Base-by-base conservation (phyloP, 768 basidiomycete species). In the Psilocybe tampanensis region DNA sequence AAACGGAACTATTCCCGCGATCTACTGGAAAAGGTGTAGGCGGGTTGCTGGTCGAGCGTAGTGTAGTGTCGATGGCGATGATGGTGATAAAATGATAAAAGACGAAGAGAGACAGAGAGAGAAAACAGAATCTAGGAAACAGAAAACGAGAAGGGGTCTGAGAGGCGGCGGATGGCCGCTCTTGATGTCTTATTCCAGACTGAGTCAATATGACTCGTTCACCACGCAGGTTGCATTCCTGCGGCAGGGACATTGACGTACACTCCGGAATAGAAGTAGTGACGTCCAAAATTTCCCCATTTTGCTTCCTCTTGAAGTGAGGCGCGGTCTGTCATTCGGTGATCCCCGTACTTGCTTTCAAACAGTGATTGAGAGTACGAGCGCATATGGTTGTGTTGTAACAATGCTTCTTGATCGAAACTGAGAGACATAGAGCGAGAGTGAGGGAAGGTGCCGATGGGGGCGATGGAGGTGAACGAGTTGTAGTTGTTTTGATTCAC, bases 291-390 rank as follows among this genome's bases (percentile, higher is more conserved):
- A 45, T 47, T 71, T 54, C 73, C 67, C 85, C 84, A 86, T 23
- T 72, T 73, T 44, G 71, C 62, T 42, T 77, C 74, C 58, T 77
- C 78, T 60, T 67, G 60, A 43, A 68, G 63, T 44, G 73, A 69
- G 13, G 70, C 66, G 53, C 75, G 71, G 56, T 83, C 80, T 51
- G 76, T 68, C 72, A 79, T 70, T 47, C 70, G 77, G 45, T 76
- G 60, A 55, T 85, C 80, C 59, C 76, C 76, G 65, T 77, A 78
- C 54, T 74, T 70, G 59, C 80, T 82, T 50, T 86, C 84, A 66
- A 80, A 85, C 50, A 74, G 76, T 36, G 82, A 73, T 65, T 88
- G 84, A 39, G 86, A 84, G 61, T 84, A 84, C 36, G 86, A 84
- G 56, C 82, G 84, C 60, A 75, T 65, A 60, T 86, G 87, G 59